These are phyloP conservation scores for Saccharum hybrid DNA, from an alignment of 202 grass and related monocot species.

Conservation along the genomic window DNA sequence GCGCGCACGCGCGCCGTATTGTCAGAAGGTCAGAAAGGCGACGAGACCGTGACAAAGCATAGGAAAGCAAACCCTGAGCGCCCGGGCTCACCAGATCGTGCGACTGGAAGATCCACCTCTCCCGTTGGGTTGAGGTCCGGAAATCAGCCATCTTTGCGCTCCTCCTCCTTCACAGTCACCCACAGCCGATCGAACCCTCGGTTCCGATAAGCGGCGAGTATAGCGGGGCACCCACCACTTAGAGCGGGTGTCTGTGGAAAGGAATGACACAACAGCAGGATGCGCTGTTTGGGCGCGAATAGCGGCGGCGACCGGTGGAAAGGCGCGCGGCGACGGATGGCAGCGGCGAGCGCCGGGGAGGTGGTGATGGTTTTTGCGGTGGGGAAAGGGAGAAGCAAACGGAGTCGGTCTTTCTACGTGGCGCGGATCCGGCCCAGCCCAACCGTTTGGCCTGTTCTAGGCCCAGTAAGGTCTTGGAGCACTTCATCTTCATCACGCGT, in stretches of 20 bases:
- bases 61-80: constrained; percentile 9
- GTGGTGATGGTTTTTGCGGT: constrained; percentile 4
- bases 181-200: constrained; percentile 20
- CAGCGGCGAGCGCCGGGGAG: constrained; percentile 36
- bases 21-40: not conserved
- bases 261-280: not conserved
- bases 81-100: constrained; percentile 65
- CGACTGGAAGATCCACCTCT: constrained; percentile 83
- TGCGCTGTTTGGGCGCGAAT: not conserved
- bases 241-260: not conserved
- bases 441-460: not conserved
- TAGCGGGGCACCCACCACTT: not conserved
- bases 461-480: not conserved
- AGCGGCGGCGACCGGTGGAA: not conserved
- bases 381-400: not conserved
- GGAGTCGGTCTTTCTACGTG: not conserved
- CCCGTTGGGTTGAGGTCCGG: constrained; percentile 80
- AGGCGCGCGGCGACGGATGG: constrained; percentile 17
- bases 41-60: not conserved
- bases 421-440: not conserved
- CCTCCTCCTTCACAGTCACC: not conserved
- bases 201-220: not conserved
- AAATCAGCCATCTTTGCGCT: constrained; percentile 73
- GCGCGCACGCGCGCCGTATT: not conserved
- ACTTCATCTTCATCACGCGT: not conserved